Evolutionary conservation across 768 basidiomycete genomes (phyloP), one percentile per base, ranked within the genome.

Genomic region (Mycena belliarum): DNA sequence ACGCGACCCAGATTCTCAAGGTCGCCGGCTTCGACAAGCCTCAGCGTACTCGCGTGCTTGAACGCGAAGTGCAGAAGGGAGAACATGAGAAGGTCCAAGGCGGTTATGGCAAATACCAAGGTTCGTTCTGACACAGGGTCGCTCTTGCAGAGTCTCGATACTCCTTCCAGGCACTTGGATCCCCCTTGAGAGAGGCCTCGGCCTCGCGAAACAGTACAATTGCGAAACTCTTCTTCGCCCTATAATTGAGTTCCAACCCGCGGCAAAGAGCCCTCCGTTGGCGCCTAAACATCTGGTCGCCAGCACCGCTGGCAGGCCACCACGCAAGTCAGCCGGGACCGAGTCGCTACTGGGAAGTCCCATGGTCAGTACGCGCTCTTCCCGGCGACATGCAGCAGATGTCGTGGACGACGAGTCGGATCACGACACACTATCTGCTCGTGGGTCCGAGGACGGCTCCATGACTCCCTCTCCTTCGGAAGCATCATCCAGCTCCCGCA

Each of bases 21-120:
- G 96, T 99, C 65, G 97, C 95, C 26, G 97, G 96, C 11, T 98
- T 98, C 66, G 97, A 99, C 77, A 99, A 99, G 72, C 97, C 97
- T 1, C 97, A 98, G 70, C 81, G 97, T 47, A 99, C 97, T 57
- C 87, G 97, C 52, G 95, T 99, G 16, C 82, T 99, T 42, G 97
- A 99, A 73, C 85, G 97, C 63, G 97, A 99, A 75, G 88, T 99
- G 8, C 97, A 99, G 72, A 98, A 98, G 71, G 97, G 95, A 25
- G 92, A 94, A 66, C 97, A 99, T 72, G 96, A 98, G 75, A 99
- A 99, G 72, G 95, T 99, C 0, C 97, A 99, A 72, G 97, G 97
- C 23, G 97, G 97, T 3, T 99, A 98, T 72, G 97, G 97, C 65
- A 99, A 99, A 75, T 98, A 98, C 70, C 97, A 99, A 81, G 97